These are phyloP conservation scores for Aspergillus ellipticus DNA, from an alignment of 495 filamentous ascomycete species.

Conservation along the genomic window DNA sequence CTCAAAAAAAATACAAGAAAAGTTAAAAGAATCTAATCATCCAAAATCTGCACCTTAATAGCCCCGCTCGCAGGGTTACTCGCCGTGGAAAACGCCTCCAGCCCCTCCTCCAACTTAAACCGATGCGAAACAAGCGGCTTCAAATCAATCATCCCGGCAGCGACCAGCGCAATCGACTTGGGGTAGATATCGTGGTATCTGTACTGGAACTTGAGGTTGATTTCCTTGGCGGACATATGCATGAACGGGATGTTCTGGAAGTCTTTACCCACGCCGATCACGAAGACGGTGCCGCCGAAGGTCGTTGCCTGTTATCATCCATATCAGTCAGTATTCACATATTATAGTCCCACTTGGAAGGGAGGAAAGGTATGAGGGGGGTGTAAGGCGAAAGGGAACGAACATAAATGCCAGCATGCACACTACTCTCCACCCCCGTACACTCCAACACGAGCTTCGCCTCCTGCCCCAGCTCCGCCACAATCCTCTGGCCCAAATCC, in stretches of 20 bases:
- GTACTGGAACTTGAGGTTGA: slow-evolving; percentile 54
- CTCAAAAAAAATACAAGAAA: too few relatives aligned
- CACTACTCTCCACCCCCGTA: slow-evolving; percentile 54
- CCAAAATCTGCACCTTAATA: slow-evolving; percentile 23
- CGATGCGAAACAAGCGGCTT: slow-evolving; percentile 63
- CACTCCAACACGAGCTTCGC: slow-evolving; percentile 50
- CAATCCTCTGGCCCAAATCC: slow-evolving; percentile 31
- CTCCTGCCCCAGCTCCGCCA: slow-evolving; percentile 41
- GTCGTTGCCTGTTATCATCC: slow-evolving; percentile 36
- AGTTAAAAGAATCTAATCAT: slow-evolving; percentile 15
- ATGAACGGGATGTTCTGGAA: slow-evolving; percentile 60
- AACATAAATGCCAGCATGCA: slow-evolving; percentile 39
- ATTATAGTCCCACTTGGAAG: background rate
- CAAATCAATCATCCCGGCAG: slow-evolving; percentile 46
- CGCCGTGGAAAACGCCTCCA: slow-evolving; percentile 20
- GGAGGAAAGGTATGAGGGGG: too few relatives aligned
- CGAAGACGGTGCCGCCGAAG: slow-evolving; percentile 51
- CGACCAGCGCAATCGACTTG: slow-evolving; percentile 36
- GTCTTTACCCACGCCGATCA: slow-evolving; percentile 53
- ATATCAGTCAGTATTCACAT: slow-evolving; percentile 15
- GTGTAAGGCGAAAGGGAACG: background rate
- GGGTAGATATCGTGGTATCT: slow-evolving; percentile 56
- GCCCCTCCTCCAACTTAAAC: slow-evolving; percentile 14
- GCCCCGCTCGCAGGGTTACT: slow-evolving; percentile 14
- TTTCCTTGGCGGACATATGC: slow-evolving; percentile 56